These are phyloP conservation scores for Cladosporium colombiae DNA, from an alignment of 2,329 filamentous ascomycete genomes.

Conservation along the genomic window DNA sequence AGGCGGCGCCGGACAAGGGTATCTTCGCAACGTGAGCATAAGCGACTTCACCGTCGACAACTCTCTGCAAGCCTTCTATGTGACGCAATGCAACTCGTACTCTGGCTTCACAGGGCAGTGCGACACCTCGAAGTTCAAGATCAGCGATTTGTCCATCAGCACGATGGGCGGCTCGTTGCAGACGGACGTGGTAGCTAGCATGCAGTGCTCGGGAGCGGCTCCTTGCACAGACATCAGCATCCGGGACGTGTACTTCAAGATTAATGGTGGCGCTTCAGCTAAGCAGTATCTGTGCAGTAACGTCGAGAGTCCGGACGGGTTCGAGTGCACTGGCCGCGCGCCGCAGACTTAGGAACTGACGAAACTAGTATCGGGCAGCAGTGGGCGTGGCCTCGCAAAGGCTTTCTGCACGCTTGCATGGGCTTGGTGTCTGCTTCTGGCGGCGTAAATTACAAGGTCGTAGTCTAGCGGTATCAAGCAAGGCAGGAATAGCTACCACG, in stretches of 20 bases:
- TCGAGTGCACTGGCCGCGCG: conserved; percentile 12
- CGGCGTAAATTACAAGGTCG: not conserved
- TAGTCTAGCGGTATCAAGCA: not conserved
- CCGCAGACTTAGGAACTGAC: not conserved
- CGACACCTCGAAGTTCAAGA: conserved; percentile 41
- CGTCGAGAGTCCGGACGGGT: conserved; percentile 9
- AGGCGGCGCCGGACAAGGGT: conserved; percentile 59
- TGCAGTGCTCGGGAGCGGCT: conserved; percentile 33
- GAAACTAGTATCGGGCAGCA: not conserved
- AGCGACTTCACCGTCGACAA: conserved; percentile 34
- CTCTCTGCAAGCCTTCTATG: conserved; percentile 26
- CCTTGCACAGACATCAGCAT: conserved; percentile 30
- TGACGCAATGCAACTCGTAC: conserved; percentile 36
- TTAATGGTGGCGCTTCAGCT: not conserved
- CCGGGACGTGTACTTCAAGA: not conserved
- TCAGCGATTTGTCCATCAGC: conserved; percentile 37
- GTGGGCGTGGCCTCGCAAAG: not conserved
- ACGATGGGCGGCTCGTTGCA: conserved; percentile 35
- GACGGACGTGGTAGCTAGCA: conserved; percentile 25
- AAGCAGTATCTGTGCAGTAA: conserved; percentile 17
- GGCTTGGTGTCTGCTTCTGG: not conserved
- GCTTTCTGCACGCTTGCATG: not conserved
- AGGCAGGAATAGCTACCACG: not conserved
- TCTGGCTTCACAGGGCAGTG: conserved; percentile 27
- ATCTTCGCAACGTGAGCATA: conserved; percentile 41